Conservation (phyloP, 2,329 filamentous ascomycete species). For the Mariannaea elegans region DNA sequence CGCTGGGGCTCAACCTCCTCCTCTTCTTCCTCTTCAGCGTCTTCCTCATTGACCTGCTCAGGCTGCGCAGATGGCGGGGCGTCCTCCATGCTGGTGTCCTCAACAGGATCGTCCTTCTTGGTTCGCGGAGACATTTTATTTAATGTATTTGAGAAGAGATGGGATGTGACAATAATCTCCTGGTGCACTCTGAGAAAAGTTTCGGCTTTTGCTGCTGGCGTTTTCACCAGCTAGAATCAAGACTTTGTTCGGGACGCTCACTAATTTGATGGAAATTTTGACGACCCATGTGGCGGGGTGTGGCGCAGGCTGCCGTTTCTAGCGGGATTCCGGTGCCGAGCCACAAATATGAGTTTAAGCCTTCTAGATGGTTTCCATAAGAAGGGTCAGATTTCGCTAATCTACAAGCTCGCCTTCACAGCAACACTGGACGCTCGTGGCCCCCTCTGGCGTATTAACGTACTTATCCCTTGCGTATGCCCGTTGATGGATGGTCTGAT, state of each 20-base stretch:
- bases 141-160: background rate
- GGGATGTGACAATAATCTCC: background rate
- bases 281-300: constrained; percentile 7
- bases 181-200: background rate
- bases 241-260: background rate
- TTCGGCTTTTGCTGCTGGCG: background rate
- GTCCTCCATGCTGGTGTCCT: constrained; percentile 57
- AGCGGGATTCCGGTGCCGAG: background rate
- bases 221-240: constrained; percentile 2
- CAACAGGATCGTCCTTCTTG: constrained; percentile 45
- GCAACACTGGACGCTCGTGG: too few species aligned
- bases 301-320: background rate
- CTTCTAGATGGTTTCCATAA: background rate
- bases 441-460: too few species aligned
- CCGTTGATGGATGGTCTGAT: too few species aligned
- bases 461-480: too few species aligned
- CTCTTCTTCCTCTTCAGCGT: constrained; percentile 52
- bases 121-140: constrained; percentile 53
- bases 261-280: constrained; percentile 25
- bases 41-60: constrained; percentile 46
- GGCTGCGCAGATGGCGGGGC: constrained; percentile 51
- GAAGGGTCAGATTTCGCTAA: background rate
- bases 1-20: constrained; percentile 62
- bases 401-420: background rate
- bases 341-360: background rate